Evolutionary conservation across 2,329 filamentous ascomycete species (phyloP).

Genomic region (Ophiostoma sp.): DNA sequence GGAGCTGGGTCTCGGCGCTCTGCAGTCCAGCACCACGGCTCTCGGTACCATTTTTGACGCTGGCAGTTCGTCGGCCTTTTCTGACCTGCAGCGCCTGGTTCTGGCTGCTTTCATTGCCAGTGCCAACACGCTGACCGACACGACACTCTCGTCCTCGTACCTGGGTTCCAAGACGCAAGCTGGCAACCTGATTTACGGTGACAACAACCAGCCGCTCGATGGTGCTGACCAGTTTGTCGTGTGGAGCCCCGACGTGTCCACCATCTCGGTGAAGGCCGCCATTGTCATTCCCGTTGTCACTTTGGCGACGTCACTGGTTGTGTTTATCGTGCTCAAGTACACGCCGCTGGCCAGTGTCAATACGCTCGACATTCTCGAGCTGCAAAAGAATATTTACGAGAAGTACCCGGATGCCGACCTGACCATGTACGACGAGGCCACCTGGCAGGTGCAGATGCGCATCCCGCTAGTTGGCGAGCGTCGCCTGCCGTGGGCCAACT

Average conservation of each 20-base stretch:
- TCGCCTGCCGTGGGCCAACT: constrained; percentile 12
- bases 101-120: constrained; percentile 35
- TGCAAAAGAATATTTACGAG: constrained; percentile 29
- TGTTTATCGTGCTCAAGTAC: constrained; percentile 27
- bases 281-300: constrained; percentile 32
- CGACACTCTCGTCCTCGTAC: constrained; percentile 31
- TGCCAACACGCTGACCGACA: constrained; percentile 34
- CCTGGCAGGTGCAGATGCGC: constrained; percentile 21
- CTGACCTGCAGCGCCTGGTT: constrained; percentile 35
- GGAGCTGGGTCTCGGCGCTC: constrained; percentile 31
- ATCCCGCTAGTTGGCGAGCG: constrained; percentile 16
- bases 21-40: constrained; percentile 31
- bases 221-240: constrained; percentile 36
- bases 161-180: constrained; percentile 17
- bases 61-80: constrained; percentile 31
- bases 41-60: constrained; percentile 34
- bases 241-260: constrained; percentile 33
- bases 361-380: constrained; percentile 28
- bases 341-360: constrained; percentile 26
- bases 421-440: constrained; percentile 23
- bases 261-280: constrained; percentile 34
- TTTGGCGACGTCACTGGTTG: constrained; percentile 25
- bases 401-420: constrained; percentile 28
- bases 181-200: constrained; percentile 27
- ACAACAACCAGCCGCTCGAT: constrained; percentile 30